phyloP scores from a whole-genome alignment of 2,329 filamentous ascomycete species.

The Didymella keratinophila region DNA sequence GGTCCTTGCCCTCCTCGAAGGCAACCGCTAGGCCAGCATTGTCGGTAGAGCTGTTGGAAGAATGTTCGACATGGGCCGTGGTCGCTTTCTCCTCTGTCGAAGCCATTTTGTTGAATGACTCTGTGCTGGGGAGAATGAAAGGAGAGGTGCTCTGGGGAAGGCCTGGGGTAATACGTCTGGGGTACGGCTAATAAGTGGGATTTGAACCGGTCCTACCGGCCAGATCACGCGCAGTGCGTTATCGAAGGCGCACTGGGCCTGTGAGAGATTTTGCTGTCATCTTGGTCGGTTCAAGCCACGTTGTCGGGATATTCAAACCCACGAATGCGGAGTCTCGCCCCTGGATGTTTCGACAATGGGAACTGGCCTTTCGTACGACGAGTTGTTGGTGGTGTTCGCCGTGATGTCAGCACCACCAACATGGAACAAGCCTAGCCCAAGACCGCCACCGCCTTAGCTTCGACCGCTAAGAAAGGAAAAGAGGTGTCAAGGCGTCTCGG shows the following conservation, averaged over 20 bases:
- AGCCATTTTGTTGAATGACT: slow-evolving; percentile 23
- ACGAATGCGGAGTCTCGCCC: slow-evolving; percentile 11
- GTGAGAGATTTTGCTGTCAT: slow-evolving; percentile 1
- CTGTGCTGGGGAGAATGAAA: background rate
- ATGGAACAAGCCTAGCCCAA: slow-evolving; percentile 17
- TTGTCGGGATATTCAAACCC: slow-evolving; percentile 12
- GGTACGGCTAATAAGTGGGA: slow-evolving; percentile 20
- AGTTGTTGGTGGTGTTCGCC: background rate
- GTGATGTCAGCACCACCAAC: slow-evolving; percentile 10
- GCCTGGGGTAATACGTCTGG: slow-evolving; percentile 20
- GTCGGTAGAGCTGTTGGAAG: slow-evolving; percentile 22
- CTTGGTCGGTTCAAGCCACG: slow-evolving; percentile 9
- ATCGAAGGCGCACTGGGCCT: slow-evolving; percentile 6
- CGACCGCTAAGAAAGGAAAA: slow-evolving; percentile 17
- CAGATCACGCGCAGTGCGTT: slow-evolving; percentile 3
- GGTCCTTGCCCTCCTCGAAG: slow-evolving; percentile 30
- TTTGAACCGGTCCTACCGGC: slow-evolving; percentile 14
- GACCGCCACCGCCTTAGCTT: slow-evolving; percentile 21
- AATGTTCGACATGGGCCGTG: slow-evolving; percentile 20
- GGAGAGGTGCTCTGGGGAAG: slow-evolving; percentile 13
- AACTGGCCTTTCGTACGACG: background rate
- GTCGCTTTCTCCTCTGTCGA: slow-evolving; percentile 26
- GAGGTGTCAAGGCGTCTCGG: slow-evolving; percentile 22
- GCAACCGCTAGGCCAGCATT: slow-evolving; percentile 23
- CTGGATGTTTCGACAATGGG: slow-evolving; percentile 5